Conservation (phyloP, 306 rosid genomes). For the Alnus glutinosa region DNA sequence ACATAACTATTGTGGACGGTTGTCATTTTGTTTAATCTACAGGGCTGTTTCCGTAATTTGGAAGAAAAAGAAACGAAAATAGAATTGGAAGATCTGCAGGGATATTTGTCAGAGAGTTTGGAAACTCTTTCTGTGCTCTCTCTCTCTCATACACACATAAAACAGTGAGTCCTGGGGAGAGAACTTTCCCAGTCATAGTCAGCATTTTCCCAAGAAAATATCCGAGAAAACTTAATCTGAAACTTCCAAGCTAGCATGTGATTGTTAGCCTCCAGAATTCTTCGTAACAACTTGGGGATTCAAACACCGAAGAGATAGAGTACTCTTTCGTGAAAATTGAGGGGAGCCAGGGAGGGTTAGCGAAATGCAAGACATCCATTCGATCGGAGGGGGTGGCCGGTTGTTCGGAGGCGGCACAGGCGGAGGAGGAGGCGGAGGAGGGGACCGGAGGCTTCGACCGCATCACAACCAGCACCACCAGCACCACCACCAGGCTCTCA, state of each 20-base stretch:
- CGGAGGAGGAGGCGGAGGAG: constrained; percentile 35
- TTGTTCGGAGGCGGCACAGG: constrained; percentile 53
- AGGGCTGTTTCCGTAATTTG: constrained; percentile 35
- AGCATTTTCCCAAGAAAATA: constrained; percentile 13
- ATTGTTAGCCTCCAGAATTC: background rate
- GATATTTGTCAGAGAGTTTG: constrained; percentile 60
- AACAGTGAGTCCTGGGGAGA: constrained; percentile 15
- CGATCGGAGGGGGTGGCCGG: constrained; percentile 52
- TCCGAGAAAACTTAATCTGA: background rate
- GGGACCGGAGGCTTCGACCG: constrained; percentile 61
- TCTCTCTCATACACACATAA: constrained; percentile 14
- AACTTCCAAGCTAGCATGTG: background rate
- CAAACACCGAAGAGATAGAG: too few species aligned
- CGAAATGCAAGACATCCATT: constrained; percentile 84
- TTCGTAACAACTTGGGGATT: background rate
- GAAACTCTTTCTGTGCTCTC: background rate
- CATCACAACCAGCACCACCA: constrained; percentile 37
- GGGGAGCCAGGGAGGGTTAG: background rate
- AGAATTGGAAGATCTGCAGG: constrained; percentile 35
- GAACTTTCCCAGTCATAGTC: background rate
- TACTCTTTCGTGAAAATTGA: background rate
- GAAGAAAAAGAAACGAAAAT: background rate
- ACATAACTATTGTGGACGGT: background rate
- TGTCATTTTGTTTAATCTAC: background rate
- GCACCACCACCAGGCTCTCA: constrained; percentile 60